These are phyloP conservation scores for Fusarium buxicola DNA, from an alignment of 2,329 filamentous ascomycete genomes.

Conservation along the genomic window DNA sequence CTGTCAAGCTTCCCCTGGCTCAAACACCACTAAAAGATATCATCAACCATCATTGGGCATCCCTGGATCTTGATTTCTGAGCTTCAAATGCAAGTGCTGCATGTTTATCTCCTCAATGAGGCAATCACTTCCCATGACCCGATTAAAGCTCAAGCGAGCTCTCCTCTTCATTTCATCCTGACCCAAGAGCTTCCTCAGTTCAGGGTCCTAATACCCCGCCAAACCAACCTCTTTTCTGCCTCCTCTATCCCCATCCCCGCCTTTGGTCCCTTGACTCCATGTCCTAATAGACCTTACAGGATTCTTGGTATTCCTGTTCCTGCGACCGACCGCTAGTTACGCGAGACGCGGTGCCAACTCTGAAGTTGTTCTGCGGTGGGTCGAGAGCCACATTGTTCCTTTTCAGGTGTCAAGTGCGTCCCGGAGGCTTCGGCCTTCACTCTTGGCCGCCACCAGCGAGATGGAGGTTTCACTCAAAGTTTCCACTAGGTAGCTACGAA, in stretches of 20 bases:
- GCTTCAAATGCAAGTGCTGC: no score
- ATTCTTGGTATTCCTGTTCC: constrained; percentile 5
- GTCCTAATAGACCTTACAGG: constrained; percentile 20
- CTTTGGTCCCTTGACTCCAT: constrained; percentile 7
- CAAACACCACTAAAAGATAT: constrained; percentile 4
- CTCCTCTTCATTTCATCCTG: not conserved
- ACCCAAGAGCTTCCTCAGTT: constrained; percentile 10
- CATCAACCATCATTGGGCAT: no score
- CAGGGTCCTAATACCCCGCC: constrained; percentile 29
- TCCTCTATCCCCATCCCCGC: constrained; percentile 7
- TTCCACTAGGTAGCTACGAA: not conserved
- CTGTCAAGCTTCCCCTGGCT: constrained; percentile 13
- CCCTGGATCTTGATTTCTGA: no score
- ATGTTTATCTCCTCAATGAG: no score
- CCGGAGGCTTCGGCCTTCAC: constrained; percentile 11
- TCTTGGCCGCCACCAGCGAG: constrained; percentile 1
- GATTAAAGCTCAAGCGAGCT: constrained; percentile 11
- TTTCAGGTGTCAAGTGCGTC: constrained; percentile 1
- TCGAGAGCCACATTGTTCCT: constrained; percentile 9
- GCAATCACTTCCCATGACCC: constrained; percentile 3
- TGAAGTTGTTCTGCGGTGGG: constrained; percentile 7
- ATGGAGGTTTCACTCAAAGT: not conserved
- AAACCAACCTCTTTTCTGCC: constrained; percentile 20
- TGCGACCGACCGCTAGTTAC: constrained; percentile 3
- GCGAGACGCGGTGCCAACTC: constrained; percentile 21